phyloP scores from a whole-genome alignment of 2,329 filamentous ascomycete genomes.

The Sporothrix dimorphospora region DNA sequence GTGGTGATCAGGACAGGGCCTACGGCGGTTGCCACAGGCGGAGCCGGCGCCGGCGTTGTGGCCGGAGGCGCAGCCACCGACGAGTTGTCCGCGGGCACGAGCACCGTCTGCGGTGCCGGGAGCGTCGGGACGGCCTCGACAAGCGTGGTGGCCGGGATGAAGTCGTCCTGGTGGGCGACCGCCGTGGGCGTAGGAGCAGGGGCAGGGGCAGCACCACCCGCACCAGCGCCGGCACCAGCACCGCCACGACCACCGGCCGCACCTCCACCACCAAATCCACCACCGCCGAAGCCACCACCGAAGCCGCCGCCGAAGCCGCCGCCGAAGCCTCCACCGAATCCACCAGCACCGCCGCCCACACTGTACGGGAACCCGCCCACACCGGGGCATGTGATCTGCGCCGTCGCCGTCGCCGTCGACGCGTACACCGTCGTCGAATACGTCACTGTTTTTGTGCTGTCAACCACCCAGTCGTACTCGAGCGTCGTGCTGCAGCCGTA shows the following conservation, averaged over 20 bases:
- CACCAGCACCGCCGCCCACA: slow-evolving; percentile 34
- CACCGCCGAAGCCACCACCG: slow-evolving; percentile 19
- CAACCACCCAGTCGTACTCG: slow-evolving; percentile 31
- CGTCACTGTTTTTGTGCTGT: slow-evolving; percentile 31
- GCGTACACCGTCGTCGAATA: slow-evolving; percentile 26
- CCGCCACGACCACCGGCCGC: background rate
- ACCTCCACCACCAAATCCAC: background rate
- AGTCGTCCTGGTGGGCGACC: background rate
- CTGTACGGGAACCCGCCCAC: slow-evolving; percentile 27
- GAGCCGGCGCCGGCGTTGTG: background rate
- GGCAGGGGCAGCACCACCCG: background rate
- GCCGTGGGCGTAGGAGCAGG: background rate
- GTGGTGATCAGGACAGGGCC: slow-evolving; percentile 39
- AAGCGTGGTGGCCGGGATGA: background rate
- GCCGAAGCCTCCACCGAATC: slow-evolving; percentile 35
- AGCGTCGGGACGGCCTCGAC: background rate
- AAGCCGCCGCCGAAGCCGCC: slow-evolving; percentile 33
- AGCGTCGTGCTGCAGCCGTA: slow-evolving; percentile 33
- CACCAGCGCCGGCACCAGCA: background rate
- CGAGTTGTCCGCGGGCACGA: background rate
- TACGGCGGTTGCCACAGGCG: background rate
- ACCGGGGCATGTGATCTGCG: slow-evolving; percentile 30
- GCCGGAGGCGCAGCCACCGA: background rate
- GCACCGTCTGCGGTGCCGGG: slow-evolving; percentile 13
- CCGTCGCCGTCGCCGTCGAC: slow-evolving; percentile 30